phyloP scores from a whole-genome alignment of 169 alveolate genomes.

The Eimeria sp. region DNA sequence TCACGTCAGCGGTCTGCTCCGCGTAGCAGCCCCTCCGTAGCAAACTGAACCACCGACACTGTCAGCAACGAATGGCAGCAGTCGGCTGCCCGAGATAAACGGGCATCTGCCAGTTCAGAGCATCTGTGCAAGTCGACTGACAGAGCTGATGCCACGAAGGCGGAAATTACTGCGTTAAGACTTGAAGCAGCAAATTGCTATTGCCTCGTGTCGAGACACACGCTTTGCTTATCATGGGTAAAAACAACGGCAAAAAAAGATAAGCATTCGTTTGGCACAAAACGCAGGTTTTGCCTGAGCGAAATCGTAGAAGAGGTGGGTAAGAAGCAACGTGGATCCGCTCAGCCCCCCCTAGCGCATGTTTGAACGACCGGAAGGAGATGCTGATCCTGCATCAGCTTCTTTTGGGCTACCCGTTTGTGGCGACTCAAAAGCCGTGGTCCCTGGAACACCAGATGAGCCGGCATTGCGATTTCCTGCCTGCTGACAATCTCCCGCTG shows the following conservation, averaged over 20 bases:
- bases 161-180: conserved; percentile 1
- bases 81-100: not conserved
- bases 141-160: not conserved
- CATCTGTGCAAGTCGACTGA: not conserved
- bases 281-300: not conserved
- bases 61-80: not conserved
- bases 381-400: not conserved
- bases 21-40: not conserved
- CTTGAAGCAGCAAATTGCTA: not conserved
- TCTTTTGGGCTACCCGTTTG: not conserved
- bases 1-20: conserved; percentile 6
- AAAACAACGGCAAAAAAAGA: not conserved
- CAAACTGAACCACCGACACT: not conserved
- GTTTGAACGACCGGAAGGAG: conserved; percentile 13
- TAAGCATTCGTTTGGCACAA: conserved; percentile 28
- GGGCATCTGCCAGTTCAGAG: not conserved
- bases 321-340: not conserved
- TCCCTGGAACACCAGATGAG: not conserved
- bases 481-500: conserved; percentile 5
- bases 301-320: not conserved
- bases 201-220: not conserved
- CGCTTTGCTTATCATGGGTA: not conserved
- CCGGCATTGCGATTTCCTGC: not conserved
- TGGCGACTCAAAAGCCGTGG: conserved; percentile 6
- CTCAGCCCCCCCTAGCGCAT: conserved; percentile 4